Base-by-base conservation (phyloP, 2,329 filamentous ascomycete genomes). In the Beauveria asiatica region DNA sequence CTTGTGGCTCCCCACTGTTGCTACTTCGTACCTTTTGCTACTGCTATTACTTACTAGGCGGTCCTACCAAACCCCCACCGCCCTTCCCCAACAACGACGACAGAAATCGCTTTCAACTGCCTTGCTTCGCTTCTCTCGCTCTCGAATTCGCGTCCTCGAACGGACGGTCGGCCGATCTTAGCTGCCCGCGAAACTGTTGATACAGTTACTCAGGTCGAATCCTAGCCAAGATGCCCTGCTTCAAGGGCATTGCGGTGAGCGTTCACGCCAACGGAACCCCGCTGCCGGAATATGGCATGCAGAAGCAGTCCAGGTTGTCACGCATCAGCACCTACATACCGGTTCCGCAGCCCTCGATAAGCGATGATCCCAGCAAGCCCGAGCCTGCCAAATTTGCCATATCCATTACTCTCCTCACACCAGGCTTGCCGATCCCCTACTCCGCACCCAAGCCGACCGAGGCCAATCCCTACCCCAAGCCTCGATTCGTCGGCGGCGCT, bases 181-280 rank as follows among this genome's bases (percentile, higher is more conserved):
- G 1, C n/a, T 13, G 42, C n/a, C 25, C n/a, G n/a, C 37, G 13
- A 11, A 42, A 33, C 56, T 44, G 23, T 23, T 51, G 37, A 51
- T 37, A 23, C 21, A 16, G 30, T 27, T 44, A 16, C n/a, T 46
- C 30, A 4, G 60, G 11, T 41, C 44, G 23, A 49, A 57, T 44
- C 42, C 11, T 33, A 52, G 39, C 70, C 71, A 82, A 72, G 72
- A 85, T 85, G 94, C 94, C 94, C 79, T 97, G 92, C 85, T 99
- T 97, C 80, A 96, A 97, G 81, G 94, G 94, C 76, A 92, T 99
- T 77, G 93, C 94, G 69, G 93, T 97, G 73, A 96, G 90, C 83
- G 95, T 97, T 74, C 94, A 99, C 78, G 83, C 85, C 61, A 86
- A 87, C 71, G 83, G 82, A 64, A 79, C 91, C 67, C 92, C 94